phyloP scores from a whole-genome alignment of 768 basidiomycete species.

The Tylopilus plumbeoviolaceoides region DNA sequence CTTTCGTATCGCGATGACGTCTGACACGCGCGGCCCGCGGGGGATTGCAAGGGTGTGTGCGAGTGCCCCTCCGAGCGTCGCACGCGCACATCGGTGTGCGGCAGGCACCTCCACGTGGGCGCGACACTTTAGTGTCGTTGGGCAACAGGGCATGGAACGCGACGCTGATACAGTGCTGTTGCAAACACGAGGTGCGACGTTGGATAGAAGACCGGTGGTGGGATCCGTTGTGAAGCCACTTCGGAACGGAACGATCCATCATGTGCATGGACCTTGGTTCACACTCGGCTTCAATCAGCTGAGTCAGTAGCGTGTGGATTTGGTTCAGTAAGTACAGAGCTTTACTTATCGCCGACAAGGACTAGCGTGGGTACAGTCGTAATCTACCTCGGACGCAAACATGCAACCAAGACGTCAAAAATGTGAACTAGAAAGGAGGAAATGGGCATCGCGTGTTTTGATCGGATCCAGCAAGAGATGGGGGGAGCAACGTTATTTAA shows the following conservation, averaged over 20 bases:
- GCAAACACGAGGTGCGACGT: background rate
- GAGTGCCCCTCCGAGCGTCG: too few relatives aligned
- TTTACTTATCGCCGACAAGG: background rate
- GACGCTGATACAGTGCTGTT: background rate
- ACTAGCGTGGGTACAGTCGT: background rate
- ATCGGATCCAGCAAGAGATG: background rate
- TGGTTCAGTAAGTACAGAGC: background rate
- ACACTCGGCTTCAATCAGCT: background rate
- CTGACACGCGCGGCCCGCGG: too few relatives aligned
- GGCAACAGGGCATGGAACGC: too few relatives aligned
- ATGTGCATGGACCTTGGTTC: background rate
- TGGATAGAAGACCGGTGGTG: background rate
- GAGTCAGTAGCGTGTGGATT: background rate
- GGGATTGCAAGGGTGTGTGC: too few relatives aligned
- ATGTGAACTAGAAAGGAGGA: background rate
- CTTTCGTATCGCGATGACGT: too few relatives aligned
- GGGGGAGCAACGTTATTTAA: background rate
- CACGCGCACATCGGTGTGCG: too few relatives aligned
- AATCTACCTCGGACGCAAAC: constrained; percentile 3
- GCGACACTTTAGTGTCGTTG: background rate
- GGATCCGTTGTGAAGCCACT: background rate
- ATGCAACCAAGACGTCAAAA: background rate
- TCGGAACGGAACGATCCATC: too few relatives aligned
- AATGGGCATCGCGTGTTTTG: background rate
- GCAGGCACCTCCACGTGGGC: too few relatives aligned